Percentiles rank a stretch among this genome's conserved stretches.
phyloP scores from a whole-genome alignment of 202 grass and related monocot species.

The Hordeum pubiflorum region DNA sequence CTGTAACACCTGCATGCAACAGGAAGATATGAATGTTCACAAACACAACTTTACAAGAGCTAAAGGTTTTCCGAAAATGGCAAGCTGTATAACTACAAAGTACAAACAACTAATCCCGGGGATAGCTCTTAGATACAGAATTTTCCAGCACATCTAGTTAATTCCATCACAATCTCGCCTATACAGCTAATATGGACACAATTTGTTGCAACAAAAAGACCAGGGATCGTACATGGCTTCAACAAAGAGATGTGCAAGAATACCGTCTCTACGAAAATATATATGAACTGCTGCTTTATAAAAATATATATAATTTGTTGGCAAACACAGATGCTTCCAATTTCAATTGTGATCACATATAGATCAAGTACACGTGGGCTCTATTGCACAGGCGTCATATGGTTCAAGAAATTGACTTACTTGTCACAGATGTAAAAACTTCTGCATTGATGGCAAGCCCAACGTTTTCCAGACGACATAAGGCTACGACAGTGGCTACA shows the following conservation, averaged over 20 bases:
- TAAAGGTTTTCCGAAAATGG: not conserved
- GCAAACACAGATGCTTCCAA: not conserved
- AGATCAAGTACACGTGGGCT: not conserved
- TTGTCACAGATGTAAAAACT: conserved; percentile 85
- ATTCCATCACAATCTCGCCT: not conserved
- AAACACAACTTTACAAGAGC: not conserved
- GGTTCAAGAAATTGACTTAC: conserved; percentile 48
- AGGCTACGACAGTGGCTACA: conserved; percentile 79
- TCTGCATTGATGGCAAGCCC: conserved; percentile 86
- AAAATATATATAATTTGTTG: not conserved
- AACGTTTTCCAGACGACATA: conserved; percentile 84
- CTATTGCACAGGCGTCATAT: not conserved
- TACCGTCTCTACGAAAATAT: no score
- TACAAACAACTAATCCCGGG: not conserved
- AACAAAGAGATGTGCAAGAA: not conserved
- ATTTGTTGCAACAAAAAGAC: conserved; percentile 5
- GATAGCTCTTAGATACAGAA: not conserved
- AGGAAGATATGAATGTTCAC: conserved; percentile 19
- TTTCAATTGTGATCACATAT: not conserved
- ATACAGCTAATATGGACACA: not conserved
- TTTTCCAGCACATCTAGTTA: not conserved
- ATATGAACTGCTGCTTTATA: not conserved
- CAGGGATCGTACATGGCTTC: not conserved
- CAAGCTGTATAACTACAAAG: not conserved
- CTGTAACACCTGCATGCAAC: conserved; percentile 60